These are phyloP conservation scores for Candida taoyuanica DNA, from an alignment of 805 yeast genomes.

Conservation along the genomic window DNA sequence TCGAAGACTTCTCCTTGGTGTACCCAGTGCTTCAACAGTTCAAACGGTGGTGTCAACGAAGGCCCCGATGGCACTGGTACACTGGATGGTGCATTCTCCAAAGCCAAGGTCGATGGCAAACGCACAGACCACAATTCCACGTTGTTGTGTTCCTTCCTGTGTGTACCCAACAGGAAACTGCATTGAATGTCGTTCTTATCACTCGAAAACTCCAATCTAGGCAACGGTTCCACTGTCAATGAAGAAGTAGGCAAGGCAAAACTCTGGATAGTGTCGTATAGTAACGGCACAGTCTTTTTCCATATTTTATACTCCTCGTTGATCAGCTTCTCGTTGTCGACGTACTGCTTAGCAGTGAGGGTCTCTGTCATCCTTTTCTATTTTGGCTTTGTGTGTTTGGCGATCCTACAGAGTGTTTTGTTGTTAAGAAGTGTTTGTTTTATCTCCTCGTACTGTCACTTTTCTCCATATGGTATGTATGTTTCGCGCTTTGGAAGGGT, in stretches of 20 bases:
- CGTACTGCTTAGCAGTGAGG: slow-evolving; percentile 34
- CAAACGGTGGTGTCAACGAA: slow-evolving; percentile 35
- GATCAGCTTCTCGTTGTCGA: slow-evolving; percentile 53
- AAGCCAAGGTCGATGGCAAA: slow-evolving; percentile 43
- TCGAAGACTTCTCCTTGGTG: slow-evolving; percentile 61
- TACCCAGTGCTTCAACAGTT: slow-evolving; percentile 37
- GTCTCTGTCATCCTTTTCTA: slow-evolving; percentile 8
- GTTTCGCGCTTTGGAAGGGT: too few species aligned
- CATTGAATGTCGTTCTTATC: slow-evolving; percentile 31
- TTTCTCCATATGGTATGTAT: too few species aligned
- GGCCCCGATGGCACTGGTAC: slow-evolving; percentile 29
- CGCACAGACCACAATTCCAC: slow-evolving; percentile 37
- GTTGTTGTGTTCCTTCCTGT: slow-evolving; percentile 36
- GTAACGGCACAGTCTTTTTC: slow-evolving; percentile 79
- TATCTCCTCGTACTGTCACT: too few species aligned
- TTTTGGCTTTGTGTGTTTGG: neutral
- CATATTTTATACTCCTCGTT: slow-evolving; percentile 78
- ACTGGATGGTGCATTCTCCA: slow-evolving; percentile 23
- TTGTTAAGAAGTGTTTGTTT: neutral
- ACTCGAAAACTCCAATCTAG: slow-evolving; percentile 26
- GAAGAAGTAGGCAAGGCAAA: slow-evolving; percentile 55
- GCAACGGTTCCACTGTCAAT: slow-evolving; percentile 54
- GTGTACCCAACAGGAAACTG: slow-evolving; percentile 46
- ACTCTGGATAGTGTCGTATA: slow-evolving; percentile 65
- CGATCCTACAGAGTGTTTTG: neutral